A percentile compares a stretch with the other conserved stretches of the same genome.
These are phyloP conservation scores for Cylindrodendrum hubeiense DNA, from an alignment of 2,329 filamentous ascomycete species.

Conservation along the genomic window DNA sequence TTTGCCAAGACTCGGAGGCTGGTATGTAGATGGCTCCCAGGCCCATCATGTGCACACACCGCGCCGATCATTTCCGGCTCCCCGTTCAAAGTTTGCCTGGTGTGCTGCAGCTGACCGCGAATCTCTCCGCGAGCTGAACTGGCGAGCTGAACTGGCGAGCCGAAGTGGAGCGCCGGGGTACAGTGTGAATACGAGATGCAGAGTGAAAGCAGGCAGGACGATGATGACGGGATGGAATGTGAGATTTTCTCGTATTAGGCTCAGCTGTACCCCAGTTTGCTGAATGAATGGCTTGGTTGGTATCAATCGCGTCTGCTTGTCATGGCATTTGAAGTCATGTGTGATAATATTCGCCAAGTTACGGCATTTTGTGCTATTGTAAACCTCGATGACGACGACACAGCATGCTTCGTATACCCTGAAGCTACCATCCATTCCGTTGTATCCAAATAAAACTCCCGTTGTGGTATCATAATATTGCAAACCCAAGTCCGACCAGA, in stretches of 20 bases:
- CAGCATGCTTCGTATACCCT: neutral
- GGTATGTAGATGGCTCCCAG: too few relatives aligned
- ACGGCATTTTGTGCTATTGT: neutral
- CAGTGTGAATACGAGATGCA: neutral
- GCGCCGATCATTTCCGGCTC: too few relatives aligned
- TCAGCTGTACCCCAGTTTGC: neutral
- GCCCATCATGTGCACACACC: too few relatives aligned
- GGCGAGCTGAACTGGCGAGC: neutral
- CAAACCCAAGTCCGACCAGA: neutral
- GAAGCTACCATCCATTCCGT: neutral
- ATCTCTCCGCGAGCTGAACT: too few relatives aligned
- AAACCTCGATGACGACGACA: neutral
- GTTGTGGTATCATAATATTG: neutral
- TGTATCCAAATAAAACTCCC: neutral
- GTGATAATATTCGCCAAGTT: neutral
- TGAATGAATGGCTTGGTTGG: neutral
- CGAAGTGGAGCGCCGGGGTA: neutral
- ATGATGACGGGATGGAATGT: neutral
- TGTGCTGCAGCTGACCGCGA: too few relatives aligned
- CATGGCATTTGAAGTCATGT: neutral
- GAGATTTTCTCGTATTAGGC: constrained; percentile 11
- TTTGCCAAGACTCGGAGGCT: too few relatives aligned
- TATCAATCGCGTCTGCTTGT: neutral
- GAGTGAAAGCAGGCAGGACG: neutral
- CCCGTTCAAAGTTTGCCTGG: too few relatives aligned